Evolutionary conservation across 768 basidiomycete genomes (phyloP).

Genomic region (Terana coerulea): DNA sequence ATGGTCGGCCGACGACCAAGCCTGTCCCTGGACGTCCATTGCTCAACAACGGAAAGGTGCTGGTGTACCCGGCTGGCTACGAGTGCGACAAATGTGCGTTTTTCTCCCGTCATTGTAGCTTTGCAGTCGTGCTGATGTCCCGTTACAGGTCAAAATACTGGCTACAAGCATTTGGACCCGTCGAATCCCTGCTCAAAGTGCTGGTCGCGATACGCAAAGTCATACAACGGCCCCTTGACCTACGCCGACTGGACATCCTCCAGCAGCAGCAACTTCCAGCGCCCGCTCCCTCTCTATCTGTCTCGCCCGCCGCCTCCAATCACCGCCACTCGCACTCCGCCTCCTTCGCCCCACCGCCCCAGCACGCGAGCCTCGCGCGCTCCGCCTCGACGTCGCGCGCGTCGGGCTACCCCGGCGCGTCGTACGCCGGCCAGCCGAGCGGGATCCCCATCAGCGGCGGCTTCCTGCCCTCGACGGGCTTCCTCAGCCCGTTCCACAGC

Average conservation of each 20-base stretch:
- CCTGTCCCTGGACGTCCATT: constrained; percentile 70
- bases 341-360: background rate
- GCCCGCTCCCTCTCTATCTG: constrained; percentile 17
- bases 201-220: constrained; percentile 66
- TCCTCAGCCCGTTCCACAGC: constrained; percentile 14
- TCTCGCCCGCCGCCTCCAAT: background rate
- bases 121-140: background rate
- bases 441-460: constrained; percentile 21
- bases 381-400: constrained; percentile 4
- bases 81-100: constrained; percentile 65
- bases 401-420: constrained; percentile 10
- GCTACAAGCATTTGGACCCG: constrained; percentile 70
- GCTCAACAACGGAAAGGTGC: constrained; percentile 51
- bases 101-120: background rate
- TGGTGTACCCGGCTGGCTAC: constrained; percentile 67
- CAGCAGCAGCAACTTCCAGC: constrained; percentile 15
- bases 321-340: background rate
- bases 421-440: constrained; percentile 4
- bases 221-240: constrained; percentile 56
- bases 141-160: constrained; percentile 63
- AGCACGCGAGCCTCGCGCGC: background rate
- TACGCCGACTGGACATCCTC: constrained; percentile 41
- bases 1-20: constrained; percentile 57
- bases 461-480: constrained; percentile 16
- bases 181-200: constrained; percentile 66